Percentiles rank a stretch among this genome's conserved stretches.
Evolutionary conservation across 345 rosid species (phyloP).

Genomic region (Eucalyptus polyanthemos): DNA sequence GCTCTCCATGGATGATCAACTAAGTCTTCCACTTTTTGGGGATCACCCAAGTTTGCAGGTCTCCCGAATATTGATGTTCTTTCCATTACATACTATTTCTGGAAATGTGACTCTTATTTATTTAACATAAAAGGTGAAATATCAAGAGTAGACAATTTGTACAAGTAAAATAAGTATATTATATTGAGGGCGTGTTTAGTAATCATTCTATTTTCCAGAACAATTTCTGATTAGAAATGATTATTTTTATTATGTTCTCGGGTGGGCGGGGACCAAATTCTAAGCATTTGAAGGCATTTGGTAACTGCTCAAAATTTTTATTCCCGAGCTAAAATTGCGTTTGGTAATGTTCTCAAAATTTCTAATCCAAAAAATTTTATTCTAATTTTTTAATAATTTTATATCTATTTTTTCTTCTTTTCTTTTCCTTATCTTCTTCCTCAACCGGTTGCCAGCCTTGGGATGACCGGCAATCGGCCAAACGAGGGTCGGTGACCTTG

Average conservation of each 20-base stretch:
- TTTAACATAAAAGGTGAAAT: neutral
- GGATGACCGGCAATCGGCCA: fast-evolving
- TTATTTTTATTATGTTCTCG: fast-evolving
- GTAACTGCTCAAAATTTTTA: fast-evolving
- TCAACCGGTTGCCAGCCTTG: fast-evolving
- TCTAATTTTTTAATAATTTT: too few species aligned
- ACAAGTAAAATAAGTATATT: too few species aligned
- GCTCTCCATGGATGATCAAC: neutral
- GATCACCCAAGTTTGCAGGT: neutral
- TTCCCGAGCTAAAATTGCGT: fast-evolving
- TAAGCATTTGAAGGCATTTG: too few species aligned
- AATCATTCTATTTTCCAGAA: fast-evolving
- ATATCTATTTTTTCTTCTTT: too few species aligned
- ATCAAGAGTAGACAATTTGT: neutral
- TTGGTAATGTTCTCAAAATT: fast-evolving
- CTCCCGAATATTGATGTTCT: neutral
- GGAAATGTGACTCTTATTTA: neutral
- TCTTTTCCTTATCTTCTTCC: too few species aligned
- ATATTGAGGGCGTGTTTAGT: fast-evolving
- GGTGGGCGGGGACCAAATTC: fast-evolving
- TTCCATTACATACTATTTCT: neutral
- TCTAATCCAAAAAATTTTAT: fast-evolving
- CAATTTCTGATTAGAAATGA: fast-evolving
- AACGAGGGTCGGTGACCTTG: fast-evolving
- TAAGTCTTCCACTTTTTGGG: neutral